Conservation (phyloP, 1,284 basidiomycete genomes). For the Rhodotorula sp. region DNA sequence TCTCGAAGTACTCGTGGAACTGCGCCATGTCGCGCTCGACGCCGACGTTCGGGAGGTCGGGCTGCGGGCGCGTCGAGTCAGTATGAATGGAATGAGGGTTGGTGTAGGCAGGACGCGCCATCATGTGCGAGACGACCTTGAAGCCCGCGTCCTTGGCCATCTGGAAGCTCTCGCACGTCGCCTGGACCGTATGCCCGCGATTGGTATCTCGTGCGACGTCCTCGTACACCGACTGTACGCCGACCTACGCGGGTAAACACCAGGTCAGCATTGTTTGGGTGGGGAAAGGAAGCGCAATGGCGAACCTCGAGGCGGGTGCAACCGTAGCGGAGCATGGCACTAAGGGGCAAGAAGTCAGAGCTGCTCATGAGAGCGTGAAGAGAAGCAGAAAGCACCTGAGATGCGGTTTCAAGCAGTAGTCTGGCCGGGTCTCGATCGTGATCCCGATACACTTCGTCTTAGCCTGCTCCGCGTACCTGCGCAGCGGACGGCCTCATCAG, state of each 20-base stretch:
- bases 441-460: conserved; percentile 99
- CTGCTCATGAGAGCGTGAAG: background rate
- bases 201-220: conserved; percentile 99
- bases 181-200: conserved; percentile 90
- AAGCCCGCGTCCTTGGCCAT: conserved; percentile 98
- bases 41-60: conserved; percentile 86
- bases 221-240: conserved; percentile 98
- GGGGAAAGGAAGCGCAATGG: background rate
- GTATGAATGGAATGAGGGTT: background rate
- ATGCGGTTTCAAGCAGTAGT: conserved; percentile 97
- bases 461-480: conserved; percentile 88
- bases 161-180: conserved; percentile 96
- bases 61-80: conserved; percentile 45
- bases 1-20: conserved; percentile 98
- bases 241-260: conserved; percentile 61
- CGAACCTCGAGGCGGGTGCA: conserved; percentile 84
- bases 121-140: conserved; percentile 99
- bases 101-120: conserved; percentile 55
- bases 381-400: conserved; percentile 61
- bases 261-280: background rate
- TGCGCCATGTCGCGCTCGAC: conserved; percentile 97
- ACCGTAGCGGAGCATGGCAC: conserved; percentile 98
- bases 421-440: conserved; percentile 97
- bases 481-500: no score
- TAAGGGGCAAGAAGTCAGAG: conserved; percentile 48